phyloP scores from a whole-genome alignment of 1,139 yeast genomes.

The Sugiyamaella pinicola region DNA sequence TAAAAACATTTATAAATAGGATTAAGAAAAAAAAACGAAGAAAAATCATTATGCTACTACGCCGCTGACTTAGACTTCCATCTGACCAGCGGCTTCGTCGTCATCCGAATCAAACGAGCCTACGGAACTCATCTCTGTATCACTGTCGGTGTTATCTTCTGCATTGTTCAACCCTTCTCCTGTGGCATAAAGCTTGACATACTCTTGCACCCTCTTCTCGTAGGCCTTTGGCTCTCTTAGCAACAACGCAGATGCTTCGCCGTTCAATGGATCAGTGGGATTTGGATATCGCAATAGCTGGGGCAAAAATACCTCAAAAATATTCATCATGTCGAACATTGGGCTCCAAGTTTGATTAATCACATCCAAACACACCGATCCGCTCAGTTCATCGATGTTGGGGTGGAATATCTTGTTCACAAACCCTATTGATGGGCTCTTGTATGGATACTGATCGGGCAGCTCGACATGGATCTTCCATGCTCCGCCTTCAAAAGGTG shows the following conservation, averaged over 20 bases:
- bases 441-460: conserved; percentile 94
- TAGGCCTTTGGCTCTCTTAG: conserved; percentile 70
- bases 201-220: conserved; percentile 65
- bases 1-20: conserved; percentile 11
- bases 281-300: conserved; percentile 91
- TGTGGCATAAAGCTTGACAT: conserved; percentile 75
- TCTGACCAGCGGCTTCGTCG: conserved; percentile 48
- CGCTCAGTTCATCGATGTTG: conserved; percentile 72
- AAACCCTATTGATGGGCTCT: conserved; percentile 94
- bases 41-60: neutral
- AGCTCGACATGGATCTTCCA: conserved; percentile 94
- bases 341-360: conserved; percentile 99
- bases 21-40: neutral
- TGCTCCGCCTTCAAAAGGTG: conserved; percentile 85
- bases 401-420: conserved; percentile 92
- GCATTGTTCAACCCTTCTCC: conserved; percentile 43
- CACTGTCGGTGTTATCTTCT: conserved; percentile 45
- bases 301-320: conserved; percentile 91
- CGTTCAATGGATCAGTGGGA: conserved; percentile 90
- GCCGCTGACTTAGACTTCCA: conserved; percentile 40
- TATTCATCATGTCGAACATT: conserved; percentile 88
- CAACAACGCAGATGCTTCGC: conserved; percentile 85
- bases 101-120: conserved; percentile 51
- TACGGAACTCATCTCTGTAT: conserved; percentile 49
- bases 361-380: conserved; percentile 94